These are phyloP conservation scores for Fusarium sp. DNA, from an alignment of 2,329 filamentous ascomycete genomes.

Conservation along the genomic window DNA sequence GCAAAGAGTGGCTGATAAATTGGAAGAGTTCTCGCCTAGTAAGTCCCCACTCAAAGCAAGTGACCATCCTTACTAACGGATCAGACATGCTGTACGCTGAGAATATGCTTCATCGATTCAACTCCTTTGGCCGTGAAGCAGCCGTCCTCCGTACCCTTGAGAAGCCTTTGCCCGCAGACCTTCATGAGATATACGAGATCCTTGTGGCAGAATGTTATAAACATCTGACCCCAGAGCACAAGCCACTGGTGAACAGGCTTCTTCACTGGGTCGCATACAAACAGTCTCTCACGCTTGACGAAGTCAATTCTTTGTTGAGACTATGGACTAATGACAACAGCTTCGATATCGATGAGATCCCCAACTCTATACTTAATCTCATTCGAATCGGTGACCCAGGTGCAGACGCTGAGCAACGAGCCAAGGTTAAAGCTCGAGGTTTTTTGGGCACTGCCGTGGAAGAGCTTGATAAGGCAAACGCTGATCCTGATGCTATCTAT, in stretches of 20 bases:
- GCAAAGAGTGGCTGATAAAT: slow-evolving; percentile 47
- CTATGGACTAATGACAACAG: slow-evolving; percentile 23
- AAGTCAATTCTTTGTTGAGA: slow-evolving; percentile 41
- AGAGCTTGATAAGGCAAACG: slow-evolving; percentile 35
- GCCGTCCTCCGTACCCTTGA: slow-evolving; percentile 48
- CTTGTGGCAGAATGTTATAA: slow-evolving; percentile 45
- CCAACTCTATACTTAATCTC: slow-evolving; percentile 43
- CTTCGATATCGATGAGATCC: slow-evolving; percentile 47
- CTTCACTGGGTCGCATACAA: slow-evolving; percentile 47
- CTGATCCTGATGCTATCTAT: slow-evolving; percentile 35
- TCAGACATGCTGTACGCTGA: slow-evolving; percentile 53
- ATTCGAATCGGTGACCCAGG: slow-evolving; percentile 44
- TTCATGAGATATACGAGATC: slow-evolving; percentile 46
- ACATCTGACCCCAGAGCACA: slow-evolving; percentile 28
- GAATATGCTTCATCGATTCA: slow-evolving; percentile 49
- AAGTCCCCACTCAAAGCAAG: slow-evolving; percentile 9
- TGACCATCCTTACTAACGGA: rapidly evolving
- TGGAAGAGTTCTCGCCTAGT: slow-evolving; percentile 50
- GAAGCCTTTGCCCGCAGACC: slow-evolving; percentile 38
- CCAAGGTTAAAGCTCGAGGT: background rate
- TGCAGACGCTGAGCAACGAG: slow-evolving; percentile 37
- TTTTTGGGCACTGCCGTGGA: slow-evolving; percentile 19
- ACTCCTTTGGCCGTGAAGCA: slow-evolving; percentile 49
- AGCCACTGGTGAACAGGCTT: slow-evolving; percentile 35
- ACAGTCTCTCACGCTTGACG: slow-evolving; percentile 37